These are phyloP conservation scores for Xylariaceae sp. DNA, from an alignment of 2,329 filamentous ascomycete species.

Conservation along the genomic window DNA sequence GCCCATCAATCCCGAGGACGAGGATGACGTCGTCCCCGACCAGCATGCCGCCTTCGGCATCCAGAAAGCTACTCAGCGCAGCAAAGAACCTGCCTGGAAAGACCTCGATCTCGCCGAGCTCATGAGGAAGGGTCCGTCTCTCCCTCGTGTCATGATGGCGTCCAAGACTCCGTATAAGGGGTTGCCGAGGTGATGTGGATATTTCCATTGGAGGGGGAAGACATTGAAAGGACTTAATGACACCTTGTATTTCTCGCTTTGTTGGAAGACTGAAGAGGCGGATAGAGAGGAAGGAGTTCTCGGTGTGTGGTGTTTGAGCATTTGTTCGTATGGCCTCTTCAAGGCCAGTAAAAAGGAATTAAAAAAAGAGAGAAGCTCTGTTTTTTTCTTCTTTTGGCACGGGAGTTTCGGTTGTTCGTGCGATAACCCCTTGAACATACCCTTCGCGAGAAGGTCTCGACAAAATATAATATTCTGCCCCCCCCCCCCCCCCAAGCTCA, in stretches of 20 bases:
- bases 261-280: neutral
- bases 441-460: neutral
- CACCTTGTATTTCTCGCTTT: neutral
- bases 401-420: conserved; percentile 2
- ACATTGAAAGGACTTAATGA: neutral
- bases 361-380: neutral
- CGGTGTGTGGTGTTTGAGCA: neutral
- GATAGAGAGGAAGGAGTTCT: neutral
- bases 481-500: neutral
- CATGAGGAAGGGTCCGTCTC: conserved; percentile 54
- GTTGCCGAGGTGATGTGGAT: conserved; percentile 31
- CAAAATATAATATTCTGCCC: neutral
- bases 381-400: neutral
- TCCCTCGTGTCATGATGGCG: conserved; percentile 17
- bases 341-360: no score
- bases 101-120: conserved; percentile 68
- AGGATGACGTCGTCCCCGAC: conserved; percentile 82
- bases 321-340: neutral
- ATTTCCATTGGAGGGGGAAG: neutral
- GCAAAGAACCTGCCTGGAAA: conserved; percentile 69
- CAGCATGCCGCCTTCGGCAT: conserved; percentile 87
- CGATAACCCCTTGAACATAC: conserved; percentile 2
- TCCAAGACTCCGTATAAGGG: conserved; percentile 25
- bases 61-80: conserved; percentile 68
- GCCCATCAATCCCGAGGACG: conserved; percentile 79